Evolutionary conservation across 2,329 filamentous ascomycete species (phyloP), one percentile per base, ranked within the genome.

Genomic region (Penicillium sumatraense): DNA sequence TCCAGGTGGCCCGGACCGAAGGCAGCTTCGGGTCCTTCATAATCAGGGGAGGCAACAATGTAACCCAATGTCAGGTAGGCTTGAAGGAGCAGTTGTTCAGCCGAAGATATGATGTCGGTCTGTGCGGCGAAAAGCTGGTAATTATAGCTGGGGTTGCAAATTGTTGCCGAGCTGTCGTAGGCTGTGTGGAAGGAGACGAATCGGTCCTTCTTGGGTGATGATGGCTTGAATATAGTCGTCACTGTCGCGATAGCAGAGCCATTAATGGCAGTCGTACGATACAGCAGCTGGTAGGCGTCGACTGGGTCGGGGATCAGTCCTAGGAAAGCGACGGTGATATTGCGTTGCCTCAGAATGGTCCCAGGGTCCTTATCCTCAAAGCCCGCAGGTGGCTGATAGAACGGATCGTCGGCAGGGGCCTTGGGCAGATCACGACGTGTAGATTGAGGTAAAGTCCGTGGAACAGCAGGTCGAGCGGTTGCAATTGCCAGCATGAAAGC

Each of bases 1-100:
- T 72, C 71, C 26, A 76, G 65, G 2, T 75, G 70, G 4, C 78
- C 78, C 0, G 76, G 70, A 0, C 68, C 63, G 54, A 80, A 81
- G 11, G 75, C 72, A 2, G 78, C 80, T n/a, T 68, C 65, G 0
- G 78, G 79, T 0, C 78, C 78, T 58, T 81, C 76, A 45, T 76
- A 79, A 59, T 83, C 81, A 0, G 81, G 78, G 11, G 79, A 71
- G 26, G 72, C 77, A 24, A 83, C 77, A 36, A 76, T 70, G 72
- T 80, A 82, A 4, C 80, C 80, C n/a, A 57, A 66, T 7, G 68
- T 62, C 4, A 83, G 71, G 16, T 75, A 73, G 9, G 59, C 52
- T 18, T 71, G 53, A 33, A 80, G 66, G 31, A 72, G 61, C 26
- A 67, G 49, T 23, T 72, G 56, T 55, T 69, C 65, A 8, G 62